Conservation (phyloP, 257 asterid genomes). For the Lithospermum erythrorhizon region DNA sequence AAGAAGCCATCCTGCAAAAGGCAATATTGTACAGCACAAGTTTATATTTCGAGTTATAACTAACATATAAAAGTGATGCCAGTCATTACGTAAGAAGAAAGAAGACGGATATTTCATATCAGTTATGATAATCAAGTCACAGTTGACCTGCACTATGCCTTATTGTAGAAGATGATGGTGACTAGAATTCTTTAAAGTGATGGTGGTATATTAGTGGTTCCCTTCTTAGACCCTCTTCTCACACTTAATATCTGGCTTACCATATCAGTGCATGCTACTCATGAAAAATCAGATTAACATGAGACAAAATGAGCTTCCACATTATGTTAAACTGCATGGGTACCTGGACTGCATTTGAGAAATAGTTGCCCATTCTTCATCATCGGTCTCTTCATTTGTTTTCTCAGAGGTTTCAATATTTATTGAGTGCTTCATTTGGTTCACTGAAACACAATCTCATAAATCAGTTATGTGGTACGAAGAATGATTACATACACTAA, state of each 20-base stretch:
- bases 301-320: neutral
- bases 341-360: constrained; percentile 77
- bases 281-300: neutral
- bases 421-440: constrained; percentile 18
- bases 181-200: neutral
- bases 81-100: neutral
- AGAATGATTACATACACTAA: constrained; percentile 2
- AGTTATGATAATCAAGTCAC: neutral
- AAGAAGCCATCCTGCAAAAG: constrained; percentile 56
- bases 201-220: too few species aligned
- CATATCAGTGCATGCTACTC: neutral
- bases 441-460: constrained; percentile 22
- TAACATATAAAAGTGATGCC: neutral
- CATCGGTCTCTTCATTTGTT: constrained; percentile 33
- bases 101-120: neutral
- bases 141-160: neutral
- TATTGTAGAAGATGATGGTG: neutral
- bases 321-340: constrained; percentile 5
- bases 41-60: neutral
- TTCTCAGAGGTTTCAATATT: constrained; percentile 31
- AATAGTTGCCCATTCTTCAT: constrained; percentile 67
- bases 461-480: constrained; percentile 6
- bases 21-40: constrained; percentile 5
- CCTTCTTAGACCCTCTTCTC: too few species aligned
- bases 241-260: too few species aligned